Evolutionary conservation across 1,139 yeast species (phyloP), one percentile per base, ranked within the genome.

Genomic region (Suhomyces taliae): DNA sequence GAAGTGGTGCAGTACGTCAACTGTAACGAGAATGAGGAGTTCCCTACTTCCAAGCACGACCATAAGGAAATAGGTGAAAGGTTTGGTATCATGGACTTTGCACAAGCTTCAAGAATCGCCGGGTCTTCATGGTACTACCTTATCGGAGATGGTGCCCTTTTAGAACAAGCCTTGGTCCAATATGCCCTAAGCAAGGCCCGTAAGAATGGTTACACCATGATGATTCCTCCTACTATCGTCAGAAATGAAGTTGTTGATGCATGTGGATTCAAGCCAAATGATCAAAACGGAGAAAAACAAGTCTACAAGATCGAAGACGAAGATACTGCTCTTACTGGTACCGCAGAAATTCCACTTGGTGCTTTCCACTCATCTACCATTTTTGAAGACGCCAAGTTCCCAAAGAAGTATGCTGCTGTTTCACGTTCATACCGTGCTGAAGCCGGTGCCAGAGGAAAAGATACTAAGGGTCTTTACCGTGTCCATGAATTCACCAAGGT

Each of bases 401-500:
- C 95, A 0, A 55, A 70, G 12, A 82, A 79, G 57, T 77, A 81
- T 41, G 96, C 85, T 9, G 99, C 98, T 0, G 77, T 90, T 1
- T 87, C 96, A 41, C 75, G 98, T 55, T 83, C 96, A 51, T 95
- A 84, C 61, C 76, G 99, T 53, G 97, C 98, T 0, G 99, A 95
- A 64, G 99, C 99, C 0, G 99, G 99, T 1, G 95, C 99, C 2
- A 79, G 97, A 49, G 99, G 99, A 1, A 81, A 81, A 54, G 97
- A 90, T 55, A 90, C 98, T 0, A 83, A 85, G 58, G 99, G 99
- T 0, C 72, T 95, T 2, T 95, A 93, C 59, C 73, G 99, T 45
- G 98, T 95, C 11, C 99, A 95, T 61, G 99, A 95, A 67, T 95
- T 95, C 64, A 89, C 96, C n/a, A 95, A 95, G 62, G 96, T 93